Evolutionary conservation across 495 filamentous ascomycete genomes (phyloP), one percentile per base, ranked within the genome.

Genomic region (Penicillium taxi): DNA sequence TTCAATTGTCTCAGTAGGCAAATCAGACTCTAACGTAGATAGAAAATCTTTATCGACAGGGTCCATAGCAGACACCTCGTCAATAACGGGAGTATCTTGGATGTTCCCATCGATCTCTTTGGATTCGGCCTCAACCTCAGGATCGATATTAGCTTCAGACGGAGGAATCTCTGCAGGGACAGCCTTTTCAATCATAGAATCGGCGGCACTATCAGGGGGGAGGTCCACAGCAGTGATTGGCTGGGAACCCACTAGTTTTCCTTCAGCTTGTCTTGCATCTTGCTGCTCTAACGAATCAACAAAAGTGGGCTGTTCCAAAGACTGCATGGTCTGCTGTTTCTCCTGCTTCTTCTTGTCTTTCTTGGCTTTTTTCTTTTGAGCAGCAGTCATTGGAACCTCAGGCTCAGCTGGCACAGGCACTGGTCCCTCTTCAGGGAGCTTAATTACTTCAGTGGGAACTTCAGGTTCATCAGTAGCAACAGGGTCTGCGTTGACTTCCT

Each of bases 311-410:
- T 39, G 18, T n/a, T 6, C 18, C 13, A 31, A 17, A 8, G 32
- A 6, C 7, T 31, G 37, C 26, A 57, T 32, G 55, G 52, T 64
- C 39, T 64, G 62, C 37, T 61, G 58, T 37, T 59, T 49, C 25
- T 50, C 51, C 39, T 43, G 38, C 13, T 42, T 37, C 26, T 47
- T 42, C 34, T 47, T 50, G 13, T 39, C 32, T 36, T 39, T 42
- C 36, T 41, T 46, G 14, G 35, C 37, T 28, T 39, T 39, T 18
- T 28, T 39, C 19, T 37, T 42, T 18, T 42, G 32, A 11, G 33
- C 32, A 1, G 40, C 40, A 4, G 29, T 44, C 40, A 44, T 39
- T 19, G 37, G 26, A 12, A 39, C 16, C 23, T 58, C 50, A 13
- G 52, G 16, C 13, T 45, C 45, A 16, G 23, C 25, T 22, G 12